Evolutionary conservation across 805 yeast species (phyloP), one percentile per base, ranked within the genome.

Genomic region (Metschnikowia orientalis): DNA sequence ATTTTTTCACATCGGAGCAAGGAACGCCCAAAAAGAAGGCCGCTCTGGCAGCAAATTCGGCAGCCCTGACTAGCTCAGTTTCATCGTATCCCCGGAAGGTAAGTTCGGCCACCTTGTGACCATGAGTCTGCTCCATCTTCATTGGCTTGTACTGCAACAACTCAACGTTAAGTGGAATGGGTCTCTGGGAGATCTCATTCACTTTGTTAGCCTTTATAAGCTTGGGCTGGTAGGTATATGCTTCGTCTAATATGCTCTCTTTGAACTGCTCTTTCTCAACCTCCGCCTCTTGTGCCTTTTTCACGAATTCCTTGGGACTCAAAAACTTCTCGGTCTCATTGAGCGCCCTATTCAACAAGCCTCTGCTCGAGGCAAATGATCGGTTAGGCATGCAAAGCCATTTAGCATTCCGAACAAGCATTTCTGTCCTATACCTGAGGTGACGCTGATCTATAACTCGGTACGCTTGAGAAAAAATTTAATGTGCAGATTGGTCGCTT

Each of bases 11-110:
- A 2, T 88, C 89, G 9, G 79, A 73, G 20, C 83, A 77, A 11
- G 97, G 96, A 45, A 92, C 79, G 6, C 94, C 90, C 47, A 92
- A 64, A 59, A 84, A 92, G 56, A 75, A 92, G 0, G 95, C 97
- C 0, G 88, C 87, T 60, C 98, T 77, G 35, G 83, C 67, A 3
- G 92, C 85, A 59, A 92, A 92, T 58, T 90, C 95, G 18, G 84
- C 69, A 42, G 79, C 81, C 44, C 89, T 74, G 28, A 81, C 83
- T 41, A 90, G 57, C 48, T 79, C 81, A 38, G 76, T 76, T 34
- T 75, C 71, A 38, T 81, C 83, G 56, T 74, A 82, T 7, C 90
- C 81, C 44, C 82, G 75, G 47, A 90, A 69, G 28, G 76, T 77
- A 26, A 90, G 53, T 41, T 77, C 82, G n/a, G 94, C 94, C 13